Conservation (phyloP, 2,329 filamentous ascomycete genomes). For the Sporothrix humicola region DNA sequence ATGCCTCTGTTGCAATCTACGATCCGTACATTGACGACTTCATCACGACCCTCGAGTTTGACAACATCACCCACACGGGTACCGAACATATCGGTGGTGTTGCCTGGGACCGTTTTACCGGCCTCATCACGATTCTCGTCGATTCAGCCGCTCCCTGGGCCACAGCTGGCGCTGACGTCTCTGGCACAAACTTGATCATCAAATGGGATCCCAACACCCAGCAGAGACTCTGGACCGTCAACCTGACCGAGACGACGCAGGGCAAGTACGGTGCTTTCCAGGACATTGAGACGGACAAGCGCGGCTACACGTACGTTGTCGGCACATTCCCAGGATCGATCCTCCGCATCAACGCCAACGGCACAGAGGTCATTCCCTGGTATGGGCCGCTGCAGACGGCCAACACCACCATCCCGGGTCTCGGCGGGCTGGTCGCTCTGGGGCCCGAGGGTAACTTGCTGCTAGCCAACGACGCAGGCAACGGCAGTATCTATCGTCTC, state of each 20-base stretch:
- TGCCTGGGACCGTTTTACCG: conserved; percentile 44
- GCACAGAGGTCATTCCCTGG: conserved; percentile 43
- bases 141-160: conserved; percentile 47
- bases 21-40: conserved; percentile 44
- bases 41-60: conserved; percentile 41
- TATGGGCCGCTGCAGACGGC: conserved; percentile 43
- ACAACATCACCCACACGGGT: conserved; percentile 43
- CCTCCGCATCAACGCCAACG: conserved; percentile 44
- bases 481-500: conserved; percentile 47
- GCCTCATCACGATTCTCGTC: conserved; percentile 46
- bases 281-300: conserved; percentile 48
- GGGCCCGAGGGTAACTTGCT: conserved; percentile 40
- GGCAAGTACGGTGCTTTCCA: conserved; percentile 49
- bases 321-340: conserved; percentile 49
- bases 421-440: conserved; percentile 41
- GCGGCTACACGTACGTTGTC: conserved; percentile 48
- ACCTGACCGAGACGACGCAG: conserved; percentile 43
- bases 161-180: conserved; percentile 45
- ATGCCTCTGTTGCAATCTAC: conserved; percentile 45
- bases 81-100: conserved; percentile 47
- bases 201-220: conserved; percentile 44
- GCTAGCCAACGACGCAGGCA: conserved; percentile 44
- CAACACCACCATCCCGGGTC: conserved; percentile 41
- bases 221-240: conserved; percentile 43
- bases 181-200: conserved; percentile 47